These are phyloP conservation scores for Ramaria sp. DNA, from an alignment of 768 basidiomycete genomes.

Conservation along the genomic window DNA sequence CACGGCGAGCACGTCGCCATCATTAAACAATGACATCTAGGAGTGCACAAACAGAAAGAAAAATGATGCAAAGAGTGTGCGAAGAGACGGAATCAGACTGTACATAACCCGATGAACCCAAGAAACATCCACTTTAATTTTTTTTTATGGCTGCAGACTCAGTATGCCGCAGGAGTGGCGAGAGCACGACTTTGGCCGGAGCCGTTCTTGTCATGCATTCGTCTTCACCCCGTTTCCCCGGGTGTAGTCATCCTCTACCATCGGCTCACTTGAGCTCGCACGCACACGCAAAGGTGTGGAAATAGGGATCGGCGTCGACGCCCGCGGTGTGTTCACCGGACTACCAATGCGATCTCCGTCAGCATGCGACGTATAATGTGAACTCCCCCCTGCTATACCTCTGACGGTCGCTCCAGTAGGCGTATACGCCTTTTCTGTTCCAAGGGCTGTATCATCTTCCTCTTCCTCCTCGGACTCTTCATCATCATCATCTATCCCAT, in stretches of 20 bases:
- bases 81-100: neutral
- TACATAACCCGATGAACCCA: neutral
- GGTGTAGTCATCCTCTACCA: neutral
- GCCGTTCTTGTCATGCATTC: neutral
- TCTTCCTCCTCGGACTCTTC: slow-evolving; percentile 46
- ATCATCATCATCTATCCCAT: slow-evolving; percentile 34
- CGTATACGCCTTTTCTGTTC: neutral
- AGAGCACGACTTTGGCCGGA: neutral
- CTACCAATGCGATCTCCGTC: slow-evolving; percentile 3
- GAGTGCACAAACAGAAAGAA: too few relatives aligned
- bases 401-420: neutral
- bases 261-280: neutral
- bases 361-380: slow-evolving; percentile 13
- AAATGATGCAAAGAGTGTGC: too few relatives aligned
- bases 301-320: slow-evolving; percentile 29
- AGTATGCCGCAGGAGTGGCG: neutral
- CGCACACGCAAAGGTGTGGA: neutral
- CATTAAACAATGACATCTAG: neutral
- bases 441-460: slow-evolving; percentile 23
- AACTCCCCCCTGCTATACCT: slow-evolving; percentile 12
- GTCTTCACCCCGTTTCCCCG: neutral
- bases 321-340: slow-evolving; percentile 36
- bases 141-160: neutral
- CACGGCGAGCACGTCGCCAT: neutral
- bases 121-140: neutral